phyloP scores from a whole-genome alignment of 768 basidiomycete genomes.

The Symmetrospora coprosmae region DNA sequence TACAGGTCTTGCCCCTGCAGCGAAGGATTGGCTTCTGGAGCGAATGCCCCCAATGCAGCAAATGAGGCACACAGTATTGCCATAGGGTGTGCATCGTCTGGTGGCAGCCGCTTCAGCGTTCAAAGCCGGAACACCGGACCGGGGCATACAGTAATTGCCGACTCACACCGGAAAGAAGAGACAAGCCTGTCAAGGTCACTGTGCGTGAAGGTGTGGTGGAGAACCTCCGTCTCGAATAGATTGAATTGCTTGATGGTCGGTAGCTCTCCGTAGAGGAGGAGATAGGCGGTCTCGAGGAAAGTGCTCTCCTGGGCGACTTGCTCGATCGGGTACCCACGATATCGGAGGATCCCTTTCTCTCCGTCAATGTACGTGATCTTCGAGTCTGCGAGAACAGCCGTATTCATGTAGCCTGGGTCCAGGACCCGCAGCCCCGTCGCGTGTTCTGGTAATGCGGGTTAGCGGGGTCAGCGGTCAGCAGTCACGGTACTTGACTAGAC shows the following conservation, averaged over 20 bases:
- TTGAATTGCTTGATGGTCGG: slow-evolving; percentile 51
- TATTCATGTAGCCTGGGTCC: slow-evolving; percentile 42
- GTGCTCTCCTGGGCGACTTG: slow-evolving; percentile 49
- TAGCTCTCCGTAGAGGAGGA: slow-evolving; percentile 70
- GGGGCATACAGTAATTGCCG: too few species aligned
- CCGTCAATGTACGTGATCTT: slow-evolving; percentile 81
- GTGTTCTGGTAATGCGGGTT: slow-evolving; percentile 2
- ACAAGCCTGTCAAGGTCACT: slow-evolving; percentile 15
- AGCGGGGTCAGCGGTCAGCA: slow-evolving; percentile 6
- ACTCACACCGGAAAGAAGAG: slow-evolving; percentile 15
- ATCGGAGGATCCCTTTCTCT: slow-evolving; percentile 43
- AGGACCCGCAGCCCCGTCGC: slow-evolving; percentile 52
- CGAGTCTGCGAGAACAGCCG: slow-evolving; percentile 34
- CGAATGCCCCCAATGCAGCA: slow-evolving; percentile 54
- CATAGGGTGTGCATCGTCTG: slow-evolving; percentile 86
- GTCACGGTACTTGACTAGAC: not conserved
- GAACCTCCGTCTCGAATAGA: slow-evolving; percentile 58
- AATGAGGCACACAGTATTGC: slow-evolving; percentile 74
- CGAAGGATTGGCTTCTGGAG: slow-evolving; percentile 54
- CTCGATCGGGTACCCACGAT: slow-evolving; percentile 83
- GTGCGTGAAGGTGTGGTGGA: slow-evolving; percentile 49
- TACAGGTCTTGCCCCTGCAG: slow-evolving; percentile 49
- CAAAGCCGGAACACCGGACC: too few species aligned
- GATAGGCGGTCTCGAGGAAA: slow-evolving; percentile 45
- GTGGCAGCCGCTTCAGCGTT: too few species aligned